Percentiles rank a stretch among this genome's conserved stretches.
Evolutionary conservation across 2,329 filamentous ascomycete species (phyloP).

Genomic region (Exophiala oligosperma): DNA sequence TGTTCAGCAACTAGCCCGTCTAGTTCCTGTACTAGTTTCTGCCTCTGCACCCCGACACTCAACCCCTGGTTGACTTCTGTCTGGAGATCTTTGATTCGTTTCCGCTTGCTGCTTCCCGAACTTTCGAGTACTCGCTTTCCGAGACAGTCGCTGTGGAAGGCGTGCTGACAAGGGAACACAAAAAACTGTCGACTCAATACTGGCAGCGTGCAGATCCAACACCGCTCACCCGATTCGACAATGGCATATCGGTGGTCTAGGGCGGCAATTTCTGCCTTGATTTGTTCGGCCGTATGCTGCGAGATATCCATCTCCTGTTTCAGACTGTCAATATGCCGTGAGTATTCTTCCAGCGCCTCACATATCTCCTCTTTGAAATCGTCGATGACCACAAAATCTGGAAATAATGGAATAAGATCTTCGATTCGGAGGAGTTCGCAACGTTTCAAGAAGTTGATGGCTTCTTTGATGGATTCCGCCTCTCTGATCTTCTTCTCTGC

Average conservation of each 20-base stretch:
- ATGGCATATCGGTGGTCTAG: conserved; percentile 91
- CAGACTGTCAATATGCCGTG: conserved; percentile 81
- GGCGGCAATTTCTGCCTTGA: conserved; percentile 82
- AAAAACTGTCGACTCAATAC: conserved; percentile 92
- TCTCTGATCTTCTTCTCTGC: conserved; percentile 87
- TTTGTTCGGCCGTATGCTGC: conserved; percentile 82
- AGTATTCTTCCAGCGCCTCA: conserved; percentile 87
- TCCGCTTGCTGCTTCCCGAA: conserved; percentile 71
- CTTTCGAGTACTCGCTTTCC: conserved; percentile 82
- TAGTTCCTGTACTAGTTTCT: conserved; percentile 81
- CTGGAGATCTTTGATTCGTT: conserved; percentile 83
- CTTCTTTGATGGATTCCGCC: conserved; percentile 83
- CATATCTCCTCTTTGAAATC: conserved; percentile 99
- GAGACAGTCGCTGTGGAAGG: conserved; percentile 94
- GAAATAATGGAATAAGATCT: conserved; percentile 96
- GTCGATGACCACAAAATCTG: conserved; percentile 97
- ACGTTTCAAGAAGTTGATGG: conserved; percentile 88
- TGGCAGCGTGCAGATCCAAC: conserved; percentile 83
- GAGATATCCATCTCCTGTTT: conserved; percentile 96
- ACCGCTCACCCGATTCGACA: conserved; percentile 92
- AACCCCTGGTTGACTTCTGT: conserved; percentile 76
- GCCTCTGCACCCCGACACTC: conserved; percentile 68
- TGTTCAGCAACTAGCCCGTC: conserved; percentile 88
- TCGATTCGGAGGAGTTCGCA: conserved; percentile 93
- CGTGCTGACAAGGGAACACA: conserved; percentile 97